Evolutionary conservation across 2,329 filamentous ascomycete species (phyloP), one percentile per base, ranked within the genome.

Genomic region (Fusarium sp.): DNA sequence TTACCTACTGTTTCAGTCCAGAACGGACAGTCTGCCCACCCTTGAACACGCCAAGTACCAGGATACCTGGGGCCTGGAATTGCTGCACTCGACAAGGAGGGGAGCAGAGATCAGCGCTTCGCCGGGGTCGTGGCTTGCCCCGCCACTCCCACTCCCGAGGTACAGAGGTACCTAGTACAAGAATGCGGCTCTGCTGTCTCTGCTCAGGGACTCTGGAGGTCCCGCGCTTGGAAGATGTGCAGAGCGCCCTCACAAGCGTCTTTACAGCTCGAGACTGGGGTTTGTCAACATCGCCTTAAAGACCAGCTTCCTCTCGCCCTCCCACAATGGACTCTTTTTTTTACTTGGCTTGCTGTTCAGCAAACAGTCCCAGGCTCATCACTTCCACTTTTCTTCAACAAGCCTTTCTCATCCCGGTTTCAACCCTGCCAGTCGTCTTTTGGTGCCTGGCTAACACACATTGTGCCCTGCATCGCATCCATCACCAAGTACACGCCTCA

Each of bases 261-360:
- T 71, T 33, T 49, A 20, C 53, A 24, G 61, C 40, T 65, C 61
- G 61, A 69, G 57, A 69, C 24, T 42, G 17, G 57, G 58, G 67
- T 55, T 38, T 38, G 33, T 31, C 65, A 49, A 63, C 60, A 51
- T 71, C 46, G 17, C 53, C 51, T 74, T 69, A 59, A 57, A 73
- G 73, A 65, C 24, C 64, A 72, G 71, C 33, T 58, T 58, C 36
- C 49, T 59, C 56, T 69, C 71, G 46, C 71, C 71, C 67, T 62
- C 64, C 46, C 64, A 66, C n/a, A 51, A 73, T 63, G 57, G 22
- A 44, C 17, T 24, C 35, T 27, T 62, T 40, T 14, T 24, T 62
- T 60, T 49, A 49, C 42, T 22, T 36, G 12, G 24, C 42, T 42
- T 63, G 27, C 57, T 44, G 10, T 20, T 58, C 38, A 66, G 12